Base-by-base conservation (phyloP, 108 stramenopile species). In the Cyclostephanos tholiformis region DNA sequence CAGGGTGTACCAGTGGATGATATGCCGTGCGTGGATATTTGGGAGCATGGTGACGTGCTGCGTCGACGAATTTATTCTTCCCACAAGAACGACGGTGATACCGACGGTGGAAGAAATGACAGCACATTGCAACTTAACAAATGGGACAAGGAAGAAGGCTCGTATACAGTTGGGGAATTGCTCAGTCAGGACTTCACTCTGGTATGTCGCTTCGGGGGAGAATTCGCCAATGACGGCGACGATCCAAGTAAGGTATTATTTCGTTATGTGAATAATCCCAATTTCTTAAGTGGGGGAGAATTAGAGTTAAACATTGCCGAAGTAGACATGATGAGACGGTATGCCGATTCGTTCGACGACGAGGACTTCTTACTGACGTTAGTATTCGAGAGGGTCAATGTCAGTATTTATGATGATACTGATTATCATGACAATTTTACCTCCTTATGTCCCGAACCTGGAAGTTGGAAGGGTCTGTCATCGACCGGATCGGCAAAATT, bases 1-100 rank as follows among this genome's bases (percentile, higher is more conserved):
- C 88, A 91, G 63, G 95, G 95, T n/a, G 79, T 97, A 9, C 96
- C 96, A 0, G 89, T 97, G 43, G 96, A 95, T 68, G 95, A 95
- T 55, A 80, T 91, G 66, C 96, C 96, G 0, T 89, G 89, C 66
- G 56, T 97, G 12, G 94, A 97, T 77, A 87, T 97, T 58, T 97
- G 90, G 88, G 88, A 90, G 58, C 84, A 79, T 67, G 68, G 66
- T 9, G 84, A 85, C 71, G 67, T 79, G 8, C 19, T 67, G 43
- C 70, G 70, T 56, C 75, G 63, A 50, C 82, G 69, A 30, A 50
- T 81, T 16, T 80, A 84, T 72, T 80, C 78, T 10, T 82, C 85
- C 0, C 67, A 80, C 51, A 77, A 82, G 46, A 44, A 69, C 55
- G 50, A 52, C 36, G 77, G 79, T 52, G 62, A 69, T 60, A 67